Percentiles rank a stretch among this genome's conserved stretches.
These are phyloP conservation scores for Backusella tarrabulga DNA, from an alignment of 192 early-diverging fungal species.

Conservation along the genomic window DNA sequence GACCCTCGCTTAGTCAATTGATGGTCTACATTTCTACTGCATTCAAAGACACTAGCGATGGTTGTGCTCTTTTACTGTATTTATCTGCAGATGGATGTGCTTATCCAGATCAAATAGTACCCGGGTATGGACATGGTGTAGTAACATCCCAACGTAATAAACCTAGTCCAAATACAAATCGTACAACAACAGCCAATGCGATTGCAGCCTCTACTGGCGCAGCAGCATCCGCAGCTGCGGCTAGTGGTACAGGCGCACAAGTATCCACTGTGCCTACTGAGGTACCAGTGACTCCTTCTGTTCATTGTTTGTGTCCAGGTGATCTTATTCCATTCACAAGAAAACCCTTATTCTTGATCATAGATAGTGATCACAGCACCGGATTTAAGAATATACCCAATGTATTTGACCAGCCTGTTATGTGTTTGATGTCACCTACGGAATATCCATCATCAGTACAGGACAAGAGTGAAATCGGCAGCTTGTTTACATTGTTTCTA, in stretches of 20 bases:
- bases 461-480: slow-evolving; percentile 74
- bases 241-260: background rate
- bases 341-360: slow-evolving; percentile 91
- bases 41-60: slow-evolving; percentile 91
- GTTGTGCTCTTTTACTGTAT: slow-evolving; percentile 85
- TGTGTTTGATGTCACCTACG: slow-evolving; percentile 86
- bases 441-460: slow-evolving; percentile 82
- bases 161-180: slow-evolving; percentile 35
- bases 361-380: slow-evolving; percentile 87
- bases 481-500: slow-evolving; percentile 93
- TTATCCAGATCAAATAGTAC: slow-evolving; percentile 1
- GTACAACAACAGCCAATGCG: slow-evolving; percentile 22
- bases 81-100: slow-evolving; percentile 83
- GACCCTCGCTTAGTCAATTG: slow-evolving; percentile 88
- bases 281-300: slow-evolving; percentile 15
- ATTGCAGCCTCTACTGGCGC: background rate
- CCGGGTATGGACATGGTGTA: slow-evolving; percentile 75
- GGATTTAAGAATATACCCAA: slow-evolving; percentile 86
- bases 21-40: slow-evolving; percentile 90
- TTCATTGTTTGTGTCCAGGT: slow-evolving; percentile 83
- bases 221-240: background rate
- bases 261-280: background rate
- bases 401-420: slow-evolving; percentile 84
- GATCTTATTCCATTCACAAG: slow-evolving; percentile 94
- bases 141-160: slow-evolving; percentile 65